A percentile compares a stretch with the other conserved stretches of the same genome.
Conservation (phyloP, 2,329 filamentous ascomycete species). For the Cladophialophora carrionii region DNA sequence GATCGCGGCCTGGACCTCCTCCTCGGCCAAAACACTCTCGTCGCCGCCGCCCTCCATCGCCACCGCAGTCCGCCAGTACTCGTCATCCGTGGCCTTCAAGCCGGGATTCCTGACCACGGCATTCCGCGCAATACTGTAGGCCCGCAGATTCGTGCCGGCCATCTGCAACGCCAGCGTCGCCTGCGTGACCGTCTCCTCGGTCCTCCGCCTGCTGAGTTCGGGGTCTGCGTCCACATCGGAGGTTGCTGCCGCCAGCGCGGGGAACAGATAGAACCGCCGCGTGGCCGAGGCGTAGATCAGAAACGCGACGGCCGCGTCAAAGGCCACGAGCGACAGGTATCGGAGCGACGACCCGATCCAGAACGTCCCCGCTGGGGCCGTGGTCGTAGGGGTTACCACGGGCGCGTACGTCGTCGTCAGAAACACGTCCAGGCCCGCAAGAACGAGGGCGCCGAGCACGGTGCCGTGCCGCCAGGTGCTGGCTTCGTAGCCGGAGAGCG, state of each 20-base stretch:
- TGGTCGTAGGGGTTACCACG: conserved; percentile 38
- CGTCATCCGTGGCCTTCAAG: conserved; percentile 66
- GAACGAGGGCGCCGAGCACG: conserved; percentile 65
- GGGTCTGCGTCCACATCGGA: conserved; percentile 57
- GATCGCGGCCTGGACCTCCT: conserved; percentile 64
- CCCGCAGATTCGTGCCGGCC: conserved; percentile 69
- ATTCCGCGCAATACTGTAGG: conserved; percentile 76
- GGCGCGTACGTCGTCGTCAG: conserved; percentile 66
- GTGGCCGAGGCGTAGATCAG: conserved; percentile 77
- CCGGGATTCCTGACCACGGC: conserved; percentile 73
- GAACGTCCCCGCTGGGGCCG: conserved; percentile 57
- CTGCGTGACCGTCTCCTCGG: conserved; percentile 44
- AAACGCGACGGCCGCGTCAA: conserved; percentile 67
- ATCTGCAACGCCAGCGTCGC: conserved; percentile 61
- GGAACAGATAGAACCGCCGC: conserved; percentile 71
- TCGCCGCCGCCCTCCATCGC: conserved; percentile 67
- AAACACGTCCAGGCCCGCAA: conserved; percentile 69
- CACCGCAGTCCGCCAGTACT: conserved; percentile 71
- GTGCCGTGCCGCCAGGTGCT: conserved; percentile 49
- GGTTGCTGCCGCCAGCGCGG: conserved; percentile 56
- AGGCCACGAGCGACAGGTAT: conserved; percentile 63
- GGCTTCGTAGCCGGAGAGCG: conserved; percentile 63
- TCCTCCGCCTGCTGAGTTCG: conserved; percentile 47
- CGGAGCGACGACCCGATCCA: conserved; percentile 70
- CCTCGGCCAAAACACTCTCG: conserved; percentile 71